These are phyloP conservation scores for Komagataella mondaviorum DNA, from an alignment of 805 yeast species.

Conservation along the genomic window DNA sequence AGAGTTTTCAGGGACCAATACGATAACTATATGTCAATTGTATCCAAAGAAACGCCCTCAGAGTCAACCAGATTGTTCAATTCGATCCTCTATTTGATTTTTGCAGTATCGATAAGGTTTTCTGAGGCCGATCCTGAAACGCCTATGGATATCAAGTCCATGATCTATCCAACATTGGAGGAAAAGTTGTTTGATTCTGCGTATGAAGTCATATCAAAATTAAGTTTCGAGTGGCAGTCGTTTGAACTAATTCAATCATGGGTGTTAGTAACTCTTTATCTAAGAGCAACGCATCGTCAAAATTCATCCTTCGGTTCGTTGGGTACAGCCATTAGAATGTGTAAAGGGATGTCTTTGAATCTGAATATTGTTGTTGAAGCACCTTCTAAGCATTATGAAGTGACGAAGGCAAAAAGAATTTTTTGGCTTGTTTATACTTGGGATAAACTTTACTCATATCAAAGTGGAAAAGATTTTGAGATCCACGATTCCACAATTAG, in stretches of 20 bases:
- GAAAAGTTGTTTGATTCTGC: slow-evolving; percentile 27
- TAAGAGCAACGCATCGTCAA: slow-evolving; percentile 13
- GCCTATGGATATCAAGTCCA: no score
- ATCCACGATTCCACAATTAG: slow-evolving; percentile 11
- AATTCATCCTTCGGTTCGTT: neutral
- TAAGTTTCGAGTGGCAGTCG: slow-evolving; percentile 38
- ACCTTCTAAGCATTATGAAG: neutral
- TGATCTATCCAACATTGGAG: slow-evolving; percentile 15
- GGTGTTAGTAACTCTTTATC: slow-evolving; percentile 28
- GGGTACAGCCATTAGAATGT: neutral
- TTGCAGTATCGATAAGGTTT: slow-evolving; percentile 38
- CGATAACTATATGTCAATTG: neutral
- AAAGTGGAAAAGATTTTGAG: slow-evolving; percentile 5
- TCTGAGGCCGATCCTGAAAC: slow-evolving; percentile 21
- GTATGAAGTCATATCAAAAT: slow-evolving; percentile 20
- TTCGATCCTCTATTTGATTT: slow-evolving; percentile 34
- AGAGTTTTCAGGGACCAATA: no score
- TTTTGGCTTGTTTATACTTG: neutral
- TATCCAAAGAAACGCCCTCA: neutral
- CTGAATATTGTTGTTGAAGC: neutral
- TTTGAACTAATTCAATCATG: slow-evolving; percentile 38
- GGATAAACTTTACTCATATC: neutral
- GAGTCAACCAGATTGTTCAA: slow-evolving; percentile 29
- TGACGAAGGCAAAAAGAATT: neutral
- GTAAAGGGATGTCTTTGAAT: neutral